These are phyloP conservation scores for Phalaenopsis equestris DNA, from an alignment of 106 monocot species.

Conservation along the genomic window DNA sequence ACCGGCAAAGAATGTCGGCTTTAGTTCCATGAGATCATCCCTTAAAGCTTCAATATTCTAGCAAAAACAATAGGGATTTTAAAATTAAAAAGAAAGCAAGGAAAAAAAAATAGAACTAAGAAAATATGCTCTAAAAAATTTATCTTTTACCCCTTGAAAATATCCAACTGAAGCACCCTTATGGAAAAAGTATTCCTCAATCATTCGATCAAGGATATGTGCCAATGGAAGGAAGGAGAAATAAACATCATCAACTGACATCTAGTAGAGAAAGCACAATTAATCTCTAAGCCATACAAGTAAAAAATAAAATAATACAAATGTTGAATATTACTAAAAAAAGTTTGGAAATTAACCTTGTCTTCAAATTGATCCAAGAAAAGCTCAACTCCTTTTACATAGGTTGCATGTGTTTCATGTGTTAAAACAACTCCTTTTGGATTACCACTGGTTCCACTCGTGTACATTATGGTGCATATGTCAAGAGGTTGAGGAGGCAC, in stretches of 20 bases:
- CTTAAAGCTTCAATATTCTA: conserved; percentile 77
- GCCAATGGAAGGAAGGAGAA: conserved; percentile 93
- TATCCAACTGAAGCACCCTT: conserved; percentile 93
- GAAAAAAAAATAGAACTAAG: neutral
- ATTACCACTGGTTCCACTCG: conserved; percentile 87
- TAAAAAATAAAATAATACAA: neutral
- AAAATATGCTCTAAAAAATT: neutral
- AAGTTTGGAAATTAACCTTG: conserved; percentile 35
- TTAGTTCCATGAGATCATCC: conserved; percentile 87
- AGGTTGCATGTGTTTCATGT: conserved; percentile 64
- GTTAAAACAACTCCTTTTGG: conserved; percentile 84
- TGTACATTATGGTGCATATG: conserved; percentile 93
- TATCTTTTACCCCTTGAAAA: conserved; percentile 69
- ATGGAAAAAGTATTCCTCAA: conserved; percentile 91
- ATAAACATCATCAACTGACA: conserved; percentile 80
- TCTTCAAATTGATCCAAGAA: conserved; percentile 82
- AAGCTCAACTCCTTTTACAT: conserved; percentile 53
- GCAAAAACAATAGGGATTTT: neutral
- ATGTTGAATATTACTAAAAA: neutral
- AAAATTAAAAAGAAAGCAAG: neutral
- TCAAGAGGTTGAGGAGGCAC: conserved; percentile 53
- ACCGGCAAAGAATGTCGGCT: conserved; percentile 80
- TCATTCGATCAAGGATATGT: conserved; percentile 84
- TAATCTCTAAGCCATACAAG: neutral
- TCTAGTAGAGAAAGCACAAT: conserved; percentile 29